Evolutionary conservation across 768 basidiomycete genomes (phyloP).

Genomic region (button mushroom (Agaricus bisporus)): DNA sequence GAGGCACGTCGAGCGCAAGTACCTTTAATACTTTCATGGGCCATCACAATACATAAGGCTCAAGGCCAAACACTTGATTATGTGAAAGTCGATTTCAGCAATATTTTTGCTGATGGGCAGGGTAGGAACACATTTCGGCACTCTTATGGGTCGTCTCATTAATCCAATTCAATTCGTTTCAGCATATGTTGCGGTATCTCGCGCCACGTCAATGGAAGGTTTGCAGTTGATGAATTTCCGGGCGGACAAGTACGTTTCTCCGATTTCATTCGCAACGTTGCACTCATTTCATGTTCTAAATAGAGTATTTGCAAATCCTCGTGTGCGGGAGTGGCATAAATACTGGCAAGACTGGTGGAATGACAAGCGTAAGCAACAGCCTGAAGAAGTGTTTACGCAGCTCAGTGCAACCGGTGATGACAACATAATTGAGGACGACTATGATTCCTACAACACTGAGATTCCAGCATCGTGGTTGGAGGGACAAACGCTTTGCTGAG

Average conservation of each 20-base stretch:
- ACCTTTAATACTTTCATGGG: slow-evolving; percentile 63
- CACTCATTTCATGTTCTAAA: background rate
- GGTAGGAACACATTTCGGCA: slow-evolving; percentile 31
- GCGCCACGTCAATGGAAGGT: slow-evolving; percentile 57
- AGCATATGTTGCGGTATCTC: slow-evolving; percentile 69
- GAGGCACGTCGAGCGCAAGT: slow-evolving; percentile 62
- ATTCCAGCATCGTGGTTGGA: background rate
- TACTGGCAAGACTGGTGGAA: slow-evolving; percentile 2
- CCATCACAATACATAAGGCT: slow-evolving; percentile 80
- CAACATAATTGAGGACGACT: background rate
- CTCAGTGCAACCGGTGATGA: background rate
- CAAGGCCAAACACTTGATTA: slow-evolving; percentile 83
- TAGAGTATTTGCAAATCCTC: slow-evolving; percentile 9
- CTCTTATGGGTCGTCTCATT: background rate
- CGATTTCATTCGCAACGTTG: background rate
- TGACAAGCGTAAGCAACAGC: background rate
- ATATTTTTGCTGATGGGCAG: slow-evolving; percentile 75
- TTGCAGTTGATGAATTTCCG: slow-evolving; percentile 61
- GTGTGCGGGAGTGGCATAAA: slow-evolving; percentile 11
- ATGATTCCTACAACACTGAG: background rate
- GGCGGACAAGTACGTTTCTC: slow-evolving; percentile 38
- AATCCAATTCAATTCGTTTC: slow-evolving; percentile 15
- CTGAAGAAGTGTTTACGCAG: background rate
- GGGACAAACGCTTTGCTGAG: background rate
- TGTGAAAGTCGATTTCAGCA: slow-evolving; percentile 70